A percentile compares a stretch with the other conserved stretches of the same genome.
phyloP scores from a whole-genome alignment of 768 basidiomycete species.

The Baorangia bicolor region DNA sequence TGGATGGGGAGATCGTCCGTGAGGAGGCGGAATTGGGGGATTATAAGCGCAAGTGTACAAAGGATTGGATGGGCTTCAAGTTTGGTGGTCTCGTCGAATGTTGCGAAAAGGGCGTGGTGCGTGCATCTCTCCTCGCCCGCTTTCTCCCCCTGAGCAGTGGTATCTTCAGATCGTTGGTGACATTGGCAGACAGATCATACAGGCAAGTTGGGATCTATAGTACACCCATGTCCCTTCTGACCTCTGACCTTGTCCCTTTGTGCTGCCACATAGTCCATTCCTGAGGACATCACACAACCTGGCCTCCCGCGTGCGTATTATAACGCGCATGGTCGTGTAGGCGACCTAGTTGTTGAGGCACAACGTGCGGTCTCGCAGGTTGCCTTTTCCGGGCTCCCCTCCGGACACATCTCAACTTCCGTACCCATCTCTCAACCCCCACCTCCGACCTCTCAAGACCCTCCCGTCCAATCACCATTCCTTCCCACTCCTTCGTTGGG shows the following conservation, averaged over 20 bases:
- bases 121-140: slow-evolving; percentile 15
- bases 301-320: slow-evolving; percentile 77
- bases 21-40: slow-evolving; percentile 82
- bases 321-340: slow-evolving; percentile 60
- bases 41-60: slow-evolving; percentile 72
- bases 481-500: slow-evolving; percentile 36
- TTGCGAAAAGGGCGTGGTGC: slow-evolving; percentile 72
- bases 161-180: slow-evolving; percentile 45
- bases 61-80: slow-evolving; percentile 76
- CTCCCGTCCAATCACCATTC: slow-evolving; percentile 13
- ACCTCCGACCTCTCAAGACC: neutral
- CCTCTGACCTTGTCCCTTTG: slow-evolving; percentile 2
- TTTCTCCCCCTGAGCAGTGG: neutral
- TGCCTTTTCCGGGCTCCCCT: slow-evolving; percentile 42
- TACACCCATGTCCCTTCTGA: neutral
- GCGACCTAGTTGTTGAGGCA: slow-evolving; percentile 62
- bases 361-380: slow-evolving; percentile 55
- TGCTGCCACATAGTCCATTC: slow-evolving; percentile 58
- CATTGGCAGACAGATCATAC: slow-evolving; percentile 46
- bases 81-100: slow-evolving; percentile 85
- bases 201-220: slow-evolving; percentile 26
- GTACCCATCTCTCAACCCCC: neutral
- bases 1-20: slow-evolving; percentile 81
- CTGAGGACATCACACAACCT: slow-evolving; percentile 76
- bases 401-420: slow-evolving; percentile 11